These are phyloP conservation scores for Malania oleifera DNA, from an alignment of 164 flowering plant species.

Conservation along the genomic window DNA sequence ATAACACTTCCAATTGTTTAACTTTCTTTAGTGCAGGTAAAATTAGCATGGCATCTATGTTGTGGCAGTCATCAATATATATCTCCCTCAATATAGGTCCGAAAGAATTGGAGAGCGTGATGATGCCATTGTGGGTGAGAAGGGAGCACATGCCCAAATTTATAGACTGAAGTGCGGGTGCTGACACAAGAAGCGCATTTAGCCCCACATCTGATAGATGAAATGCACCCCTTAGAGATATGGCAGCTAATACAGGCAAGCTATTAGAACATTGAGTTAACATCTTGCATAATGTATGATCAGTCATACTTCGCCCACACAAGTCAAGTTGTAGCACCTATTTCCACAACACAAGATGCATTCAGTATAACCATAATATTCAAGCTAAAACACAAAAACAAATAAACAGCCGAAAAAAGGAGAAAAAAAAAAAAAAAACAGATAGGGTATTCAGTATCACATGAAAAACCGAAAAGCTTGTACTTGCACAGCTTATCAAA, in stretches of 20 bases:
- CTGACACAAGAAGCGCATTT: conserved; percentile 1
- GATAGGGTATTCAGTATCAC: background rate
- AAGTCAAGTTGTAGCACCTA: conserved; percentile 26
- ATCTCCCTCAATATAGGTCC: conserved; percentile 17
- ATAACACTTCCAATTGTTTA: conserved; percentile 17
- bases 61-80: conserved; percentile 20
- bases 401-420: no score
- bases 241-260: conserved; percentile 13
- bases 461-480: background rate
- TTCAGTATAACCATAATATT: background rate
- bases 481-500: background rate
- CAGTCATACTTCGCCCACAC: conserved; percentile 20
- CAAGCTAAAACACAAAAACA: no score
- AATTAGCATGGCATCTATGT: conserved; percentile 12
- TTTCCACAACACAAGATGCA: conserved; percentile 5
- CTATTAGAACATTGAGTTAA: conserved; percentile 6
- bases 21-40: conserved; percentile 16
- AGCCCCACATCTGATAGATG: conserved; percentile 16
- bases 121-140: conserved; percentile 15
- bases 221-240: conserved; percentile 22
- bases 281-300: conserved; percentile 8
- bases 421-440: no score
- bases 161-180: conserved; percentile 19
- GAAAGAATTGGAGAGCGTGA: conserved; percentile 2
- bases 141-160: conserved; percentile 27